These are phyloP conservation scores for Glycine soja DNA, from an alignment of 306 rosid species.

Conservation along the genomic window DNA sequence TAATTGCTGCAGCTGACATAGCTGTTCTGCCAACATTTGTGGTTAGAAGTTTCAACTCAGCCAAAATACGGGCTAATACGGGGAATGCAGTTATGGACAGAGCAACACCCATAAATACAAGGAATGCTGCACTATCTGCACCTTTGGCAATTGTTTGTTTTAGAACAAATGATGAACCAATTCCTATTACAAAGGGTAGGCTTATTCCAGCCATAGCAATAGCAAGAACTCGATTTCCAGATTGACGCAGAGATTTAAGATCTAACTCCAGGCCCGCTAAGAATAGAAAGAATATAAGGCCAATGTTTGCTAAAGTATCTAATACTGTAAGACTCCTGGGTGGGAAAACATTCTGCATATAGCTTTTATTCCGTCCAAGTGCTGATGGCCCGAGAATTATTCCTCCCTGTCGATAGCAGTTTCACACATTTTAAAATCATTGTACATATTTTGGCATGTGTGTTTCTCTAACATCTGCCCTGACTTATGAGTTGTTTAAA, in stretches of 20 bases:
- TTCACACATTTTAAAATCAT: constrained; percentile 7
- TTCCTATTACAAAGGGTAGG: constrained; percentile 81
- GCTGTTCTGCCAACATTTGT: constrained; percentile 79
- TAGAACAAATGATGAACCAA: constrained; percentile 77
- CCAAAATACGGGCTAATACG: constrained; percentile 85
- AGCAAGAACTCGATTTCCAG: constrained; percentile 72
- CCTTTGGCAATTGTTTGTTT: constrained; percentile 70
- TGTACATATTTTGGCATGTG: constrained; percentile 20
- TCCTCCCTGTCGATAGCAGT: constrained; percentile 71
- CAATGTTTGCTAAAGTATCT: constrained; percentile 90
- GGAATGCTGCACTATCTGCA: constrained; percentile 60
- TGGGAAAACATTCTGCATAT: constrained; percentile 73
- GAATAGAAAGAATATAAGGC: constrained; percentile 85
- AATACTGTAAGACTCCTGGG: constrained; percentile 76
- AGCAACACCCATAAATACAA: constrained; percentile 93
- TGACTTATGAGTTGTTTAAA: constrained; percentile 17
- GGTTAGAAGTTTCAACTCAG: constrained; percentile 90
- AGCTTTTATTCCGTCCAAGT: constrained; percentile 73
- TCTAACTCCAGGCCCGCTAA: constrained; percentile 82
- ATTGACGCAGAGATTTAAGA: constrained; percentile 64
- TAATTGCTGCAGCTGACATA: constrained; percentile 95
- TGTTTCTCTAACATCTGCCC: constrained; percentile 9
- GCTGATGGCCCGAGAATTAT: constrained; percentile 89
- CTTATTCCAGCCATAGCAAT: constrained; percentile 81
- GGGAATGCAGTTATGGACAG: constrained; percentile 93